Evolutionary conservation across 208 protist species (phyloP).

Genomic region (Acanthamoeba culbertsoni): DNA sequence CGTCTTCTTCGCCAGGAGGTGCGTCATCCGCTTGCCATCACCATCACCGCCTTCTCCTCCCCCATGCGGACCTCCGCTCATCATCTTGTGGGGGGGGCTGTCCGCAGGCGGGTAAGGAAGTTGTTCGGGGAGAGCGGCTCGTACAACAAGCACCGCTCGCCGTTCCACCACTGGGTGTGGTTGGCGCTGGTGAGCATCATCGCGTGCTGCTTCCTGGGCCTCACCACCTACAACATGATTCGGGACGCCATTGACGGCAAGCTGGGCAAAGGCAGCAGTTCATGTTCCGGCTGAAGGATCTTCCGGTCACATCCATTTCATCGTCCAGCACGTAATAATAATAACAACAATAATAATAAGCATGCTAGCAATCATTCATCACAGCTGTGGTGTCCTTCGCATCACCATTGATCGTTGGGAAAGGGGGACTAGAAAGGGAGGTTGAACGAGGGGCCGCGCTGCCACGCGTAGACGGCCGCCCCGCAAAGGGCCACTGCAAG

Average conservation of each 20-base stretch:
- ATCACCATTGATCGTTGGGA: too few species aligned
- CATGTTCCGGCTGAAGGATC: not conserved
- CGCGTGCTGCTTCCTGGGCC: not conserved
- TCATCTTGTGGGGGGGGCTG: not conserved
- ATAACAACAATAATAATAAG: too few species aligned
- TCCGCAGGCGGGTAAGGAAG: not conserved
- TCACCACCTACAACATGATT: not conserved
- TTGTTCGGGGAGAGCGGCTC: not conserved
- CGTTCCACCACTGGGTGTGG: slow-evolving; percentile 23
- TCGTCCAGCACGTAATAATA: not conserved
- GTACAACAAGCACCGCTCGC: slow-evolving; percentile 1
- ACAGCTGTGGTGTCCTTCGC: too few species aligned
- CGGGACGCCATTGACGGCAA: not conserved
- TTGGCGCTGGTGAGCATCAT: not conserved
- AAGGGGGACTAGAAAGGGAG: too few species aligned
- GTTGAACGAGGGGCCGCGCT: too few species aligned
- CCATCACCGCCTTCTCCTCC: not conserved
- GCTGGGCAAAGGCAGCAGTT: not conserved
- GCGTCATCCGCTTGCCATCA: not conserved
- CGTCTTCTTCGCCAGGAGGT: slow-evolving; percentile 49
- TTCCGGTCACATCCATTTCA: too few species aligned
- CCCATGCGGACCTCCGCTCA: not conserved
- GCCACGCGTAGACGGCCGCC: too few species aligned
- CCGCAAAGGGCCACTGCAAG: too few species aligned
- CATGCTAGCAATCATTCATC: too few species aligned